A percentile compares a stretch with the other conserved stretches of the same genome.
These are phyloP conservation scores for Termitomyces sp. DNA, from an alignment of 768 basidiomycete genomes.

Conservation along the genomic window DNA sequence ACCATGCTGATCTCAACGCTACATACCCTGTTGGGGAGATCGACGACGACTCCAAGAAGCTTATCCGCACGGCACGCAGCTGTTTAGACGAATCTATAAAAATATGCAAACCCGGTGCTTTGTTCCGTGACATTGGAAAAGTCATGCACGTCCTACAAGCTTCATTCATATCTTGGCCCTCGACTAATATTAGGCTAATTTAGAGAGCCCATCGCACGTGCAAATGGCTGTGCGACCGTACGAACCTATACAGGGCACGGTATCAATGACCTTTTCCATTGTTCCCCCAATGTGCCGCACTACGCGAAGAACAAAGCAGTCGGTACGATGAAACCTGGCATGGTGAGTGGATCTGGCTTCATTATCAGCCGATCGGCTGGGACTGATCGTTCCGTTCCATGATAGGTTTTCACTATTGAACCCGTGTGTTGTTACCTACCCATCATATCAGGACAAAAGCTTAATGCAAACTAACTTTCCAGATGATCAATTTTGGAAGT, in stretches of 20 bases:
- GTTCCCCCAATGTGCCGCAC: slow-evolving; percentile 84
- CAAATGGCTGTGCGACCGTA: slow-evolving; percentile 85
- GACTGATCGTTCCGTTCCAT: neutral
- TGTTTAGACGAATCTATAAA: slow-evolving; percentile 88
- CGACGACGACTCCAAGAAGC: slow-evolving; percentile 75
- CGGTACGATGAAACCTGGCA: slow-evolving; percentile 91
- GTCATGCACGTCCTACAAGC: slow-evolving; percentile 56
- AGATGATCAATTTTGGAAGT: slow-evolving; percentile 92
- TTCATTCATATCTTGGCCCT: neutral
- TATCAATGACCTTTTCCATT: slow-evolving; percentile 82
- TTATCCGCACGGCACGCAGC: slow-evolving; percentile 79
- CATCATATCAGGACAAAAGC: no score
- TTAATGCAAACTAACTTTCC: slow-evolving; percentile 11
- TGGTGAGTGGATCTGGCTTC: slow-evolving; percentile 46
- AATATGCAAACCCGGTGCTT: slow-evolving; percentile 87
- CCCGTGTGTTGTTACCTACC: slow-evolving; percentile 42
- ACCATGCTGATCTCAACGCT: slow-evolving; percentile 89
- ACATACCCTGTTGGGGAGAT: slow-evolving; percentile 88
- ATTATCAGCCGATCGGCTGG: neutral
- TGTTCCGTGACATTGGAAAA: slow-evolving; percentile 87
- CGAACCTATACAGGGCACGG: slow-evolving; percentile 92
- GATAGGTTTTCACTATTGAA: slow-evolving; percentile 69
- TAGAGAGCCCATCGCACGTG: slow-evolving; percentile 81
- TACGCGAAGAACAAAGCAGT: slow-evolving; percentile 93
- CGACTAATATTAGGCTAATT: neutral